phyloP scores from a whole-genome alignment of 106 monocot species.

The Acorus calamus region DNA sequence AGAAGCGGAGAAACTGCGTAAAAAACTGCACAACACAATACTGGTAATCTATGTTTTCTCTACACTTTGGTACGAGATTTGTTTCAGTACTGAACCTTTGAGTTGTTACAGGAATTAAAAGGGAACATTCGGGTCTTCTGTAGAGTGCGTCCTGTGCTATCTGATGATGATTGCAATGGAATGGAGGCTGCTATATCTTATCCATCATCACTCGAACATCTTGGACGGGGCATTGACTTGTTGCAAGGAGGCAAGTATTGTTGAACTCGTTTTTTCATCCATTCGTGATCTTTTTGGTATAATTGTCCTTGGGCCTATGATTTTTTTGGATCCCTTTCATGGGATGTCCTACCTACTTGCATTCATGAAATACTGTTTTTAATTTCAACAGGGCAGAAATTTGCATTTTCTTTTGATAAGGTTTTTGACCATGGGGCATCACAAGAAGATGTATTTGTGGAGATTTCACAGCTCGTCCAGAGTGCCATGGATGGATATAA shows the following conservation, averaged over 20 bases:
- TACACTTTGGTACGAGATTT: background rate
- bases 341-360: too few relatives aligned
- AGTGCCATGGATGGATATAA: conserved; percentile 97
- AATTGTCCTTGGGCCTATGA: background rate
- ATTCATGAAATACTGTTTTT: background rate
- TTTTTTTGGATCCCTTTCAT: background rate
- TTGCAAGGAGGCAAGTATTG: conserved; percentile 40
- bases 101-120: conserved; percentile 63
- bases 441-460: conserved; percentile 82
- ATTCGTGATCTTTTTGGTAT: background rate
- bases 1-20: conserved; percentile 67
- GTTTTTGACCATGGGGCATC: conserved; percentile 70
- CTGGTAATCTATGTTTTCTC: conserved; percentile 35
- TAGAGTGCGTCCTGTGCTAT: conserved; percentile 60
- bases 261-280: too few relatives aligned
- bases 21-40: conserved; percentile 83
- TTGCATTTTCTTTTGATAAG: conserved; percentile 85
- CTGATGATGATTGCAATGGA: conserved; percentile 25
- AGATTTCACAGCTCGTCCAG: conserved; percentile 92
- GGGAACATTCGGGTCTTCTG: conserved; percentile 95
- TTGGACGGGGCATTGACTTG: conserved; percentile 68
- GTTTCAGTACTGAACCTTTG: too few relatives aligned
- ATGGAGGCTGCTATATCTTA: conserved; percentile 53
- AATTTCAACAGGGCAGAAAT: conserved; percentile 45
- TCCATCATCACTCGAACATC: conserved; percentile 55